Evolutionary conservation across 768 basidiomycete genomes (phyloP).

Genomic region (Tephrocybe rancida): DNA sequence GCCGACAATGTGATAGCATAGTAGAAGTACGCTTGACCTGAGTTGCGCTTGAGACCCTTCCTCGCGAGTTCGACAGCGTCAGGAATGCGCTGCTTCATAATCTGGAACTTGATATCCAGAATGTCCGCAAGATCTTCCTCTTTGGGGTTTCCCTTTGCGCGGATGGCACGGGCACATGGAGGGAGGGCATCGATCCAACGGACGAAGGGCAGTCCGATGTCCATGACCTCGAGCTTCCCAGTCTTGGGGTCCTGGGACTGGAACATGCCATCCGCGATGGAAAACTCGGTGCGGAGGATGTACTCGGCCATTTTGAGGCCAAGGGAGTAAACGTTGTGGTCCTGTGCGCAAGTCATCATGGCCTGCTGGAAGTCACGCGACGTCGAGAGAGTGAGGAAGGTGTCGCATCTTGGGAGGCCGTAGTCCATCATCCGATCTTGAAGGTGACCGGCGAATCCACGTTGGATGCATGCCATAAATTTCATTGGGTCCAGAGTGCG

Average conservation of each 20-base stretch:
- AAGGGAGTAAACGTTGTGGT: constrained; percentile 51
- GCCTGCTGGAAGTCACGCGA: constrained; percentile 50
- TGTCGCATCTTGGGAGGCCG: constrained; percentile 50
- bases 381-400: constrained; percentile 40
- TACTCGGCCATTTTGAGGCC: constrained; percentile 50
- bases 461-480: constrained; percentile 42
- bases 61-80: constrained; percentile 52
- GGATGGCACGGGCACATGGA: constrained; percentile 57
- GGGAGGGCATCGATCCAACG: constrained; percentile 64
- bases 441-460: constrained; percentile 49
- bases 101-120: constrained; percentile 60
- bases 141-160: constrained; percentile 36
- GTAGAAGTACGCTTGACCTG: constrained; percentile 64
- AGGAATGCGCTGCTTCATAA: constrained; percentile 49
- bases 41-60: constrained; percentile 53
- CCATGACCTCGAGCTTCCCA: constrained; percentile 40
- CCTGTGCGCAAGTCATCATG: constrained; percentile 50
- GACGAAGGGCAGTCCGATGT: constrained; percentile 59
- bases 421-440: constrained; percentile 49
- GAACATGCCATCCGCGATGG: constrained; percentile 59
- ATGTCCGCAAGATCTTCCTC: constrained; percentile 63
- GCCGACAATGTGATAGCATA: constrained; percentile 58
- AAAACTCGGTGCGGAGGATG: constrained; percentile 62
- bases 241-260: constrained; percentile 44
- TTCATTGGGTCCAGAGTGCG: constrained; percentile 49